A percentile compares a stretch with the other conserved stretches of the same genome.
Evolutionary conservation across 768 basidiomycete genomes (phyloP).

Genomic region (Lactarius quietus): DNA sequence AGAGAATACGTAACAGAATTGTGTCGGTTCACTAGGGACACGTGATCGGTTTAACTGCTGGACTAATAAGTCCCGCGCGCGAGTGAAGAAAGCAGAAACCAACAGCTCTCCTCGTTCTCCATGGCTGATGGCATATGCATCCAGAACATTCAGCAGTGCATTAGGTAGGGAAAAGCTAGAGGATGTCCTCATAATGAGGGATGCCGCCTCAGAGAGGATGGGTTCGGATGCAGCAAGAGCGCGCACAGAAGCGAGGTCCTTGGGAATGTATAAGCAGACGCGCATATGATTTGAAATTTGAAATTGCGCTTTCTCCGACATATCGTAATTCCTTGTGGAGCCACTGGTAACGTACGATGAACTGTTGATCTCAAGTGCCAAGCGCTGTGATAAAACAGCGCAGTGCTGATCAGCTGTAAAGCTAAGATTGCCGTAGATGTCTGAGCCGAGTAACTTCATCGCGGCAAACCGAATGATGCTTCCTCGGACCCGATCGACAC

Average conservation of each 20-base stretch:
- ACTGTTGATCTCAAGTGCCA: neutral
- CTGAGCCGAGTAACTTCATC: neutral
- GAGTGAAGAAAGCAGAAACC: neutral
- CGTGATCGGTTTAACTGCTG: neutral
- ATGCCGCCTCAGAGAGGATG: constrained; percentile 3
- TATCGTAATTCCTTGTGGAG: neutral
- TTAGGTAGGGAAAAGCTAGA: neutral
- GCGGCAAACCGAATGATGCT: neutral
- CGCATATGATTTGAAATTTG: neutral
- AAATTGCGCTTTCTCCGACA: neutral
- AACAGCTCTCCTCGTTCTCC: neutral
- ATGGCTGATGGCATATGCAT: neutral
- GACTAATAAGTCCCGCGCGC: neutral
- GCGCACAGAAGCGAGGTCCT: neutral
- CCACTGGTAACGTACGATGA: neutral
- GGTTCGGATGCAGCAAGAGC: neutral
- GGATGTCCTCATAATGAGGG: neutral
- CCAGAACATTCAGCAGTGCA: neutral
- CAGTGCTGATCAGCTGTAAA: neutral
- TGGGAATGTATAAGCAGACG: neutral
- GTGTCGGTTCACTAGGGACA: neutral
- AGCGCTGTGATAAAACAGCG: neutral
- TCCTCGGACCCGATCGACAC: neutral
- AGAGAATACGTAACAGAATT: neutral
- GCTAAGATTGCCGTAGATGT: accelerated